phyloP scores from a whole-genome alignment of 768 basidiomycete genomes.

The Hygrocybe coccinea region DNA sequence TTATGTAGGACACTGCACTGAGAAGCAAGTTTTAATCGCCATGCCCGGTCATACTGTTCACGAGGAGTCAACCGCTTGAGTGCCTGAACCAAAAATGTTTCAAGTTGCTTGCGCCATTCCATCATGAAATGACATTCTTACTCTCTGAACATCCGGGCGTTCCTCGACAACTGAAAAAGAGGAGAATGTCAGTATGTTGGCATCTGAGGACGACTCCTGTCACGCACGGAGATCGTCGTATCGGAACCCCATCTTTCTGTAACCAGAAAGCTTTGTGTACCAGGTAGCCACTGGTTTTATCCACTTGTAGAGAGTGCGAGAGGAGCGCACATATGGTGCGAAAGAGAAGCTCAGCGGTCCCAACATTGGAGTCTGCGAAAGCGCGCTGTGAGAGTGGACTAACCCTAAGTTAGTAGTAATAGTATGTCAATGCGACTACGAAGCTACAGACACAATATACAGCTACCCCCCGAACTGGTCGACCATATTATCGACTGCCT shows the following conservation, averaged over 20 bases:
- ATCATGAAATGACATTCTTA: slow-evolving; percentile 27
- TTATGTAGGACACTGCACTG: slow-evolving; percentile 77
- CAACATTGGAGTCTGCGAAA: slow-evolving; percentile 31
- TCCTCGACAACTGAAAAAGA: slow-evolving; percentile 64
- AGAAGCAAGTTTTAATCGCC: slow-evolving; percentile 78
- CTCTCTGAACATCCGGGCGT: slow-evolving; percentile 71
- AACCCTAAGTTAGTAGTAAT: no score
- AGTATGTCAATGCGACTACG: no score
- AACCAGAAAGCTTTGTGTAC: slow-evolving; percentile 78
- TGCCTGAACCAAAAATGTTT: slow-evolving; percentile 50
- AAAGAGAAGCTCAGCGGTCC: slow-evolving; percentile 69
- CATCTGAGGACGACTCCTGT: slow-evolving; percentile 10
- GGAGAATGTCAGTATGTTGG: slow-evolving; percentile 10
- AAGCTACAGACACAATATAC: no score
- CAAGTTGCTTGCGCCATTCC: no score
- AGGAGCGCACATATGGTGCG: slow-evolving; percentile 69
- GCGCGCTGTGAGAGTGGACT: background rate
- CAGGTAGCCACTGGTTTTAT: slow-evolving; percentile 76
- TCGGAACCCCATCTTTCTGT: slow-evolving; percentile 81
- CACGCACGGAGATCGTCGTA: slow-evolving; percentile 92
- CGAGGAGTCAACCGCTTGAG: slow-evolving; percentile 71
- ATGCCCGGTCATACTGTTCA: slow-evolving; percentile 86
- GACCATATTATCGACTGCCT: no score
- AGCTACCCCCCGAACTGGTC: no score
- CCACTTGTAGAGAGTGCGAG: slow-evolving; percentile 59